Evolutionary conservation across 1,139 yeast genomes (phyloP).

Genomic region (Saccharomyces hybrid): DNA sequence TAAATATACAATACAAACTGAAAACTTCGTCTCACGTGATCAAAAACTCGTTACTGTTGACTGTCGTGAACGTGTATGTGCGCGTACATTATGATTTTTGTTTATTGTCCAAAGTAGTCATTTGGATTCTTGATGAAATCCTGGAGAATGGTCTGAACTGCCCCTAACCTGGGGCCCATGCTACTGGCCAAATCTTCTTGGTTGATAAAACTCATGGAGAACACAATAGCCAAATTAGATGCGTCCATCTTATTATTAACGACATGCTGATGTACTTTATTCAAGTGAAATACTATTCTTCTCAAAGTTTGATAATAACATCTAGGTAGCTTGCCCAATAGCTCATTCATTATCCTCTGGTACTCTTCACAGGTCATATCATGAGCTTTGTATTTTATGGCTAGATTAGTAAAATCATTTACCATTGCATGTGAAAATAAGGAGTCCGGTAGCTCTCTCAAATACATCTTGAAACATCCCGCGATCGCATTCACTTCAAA

Average conservation of each 20-base stretch:
- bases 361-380: constrained; percentile 19
- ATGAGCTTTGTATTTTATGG: constrained; percentile 29
- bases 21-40: not conserved
- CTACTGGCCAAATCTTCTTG: constrained; percentile 36
- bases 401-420: constrained; percentile 40
- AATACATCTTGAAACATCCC: constrained; percentile 76
- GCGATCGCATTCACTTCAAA: constrained; percentile 85
- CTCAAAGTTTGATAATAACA: constrained; percentile 62
- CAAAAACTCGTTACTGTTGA: not conserved
- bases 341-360: constrained; percentile 30
- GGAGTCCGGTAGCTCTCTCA: constrained; percentile 87
- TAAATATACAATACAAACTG: not conserved
- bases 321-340: constrained; percentile 47
- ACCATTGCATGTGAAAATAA: constrained; percentile 58
- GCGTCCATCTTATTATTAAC: constrained; percentile 71
- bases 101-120: constrained; percentile 14
- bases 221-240: constrained; percentile 72
- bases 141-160: constrained; percentile 36
- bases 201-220: constrained; percentile 49
- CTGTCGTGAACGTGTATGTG: not conserved
- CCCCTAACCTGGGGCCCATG: constrained; percentile 39
- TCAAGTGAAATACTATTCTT: constrained; percentile 61
- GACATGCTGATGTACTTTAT: constrained; percentile 50
- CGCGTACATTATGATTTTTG: too few relatives aligned
- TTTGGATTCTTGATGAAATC: constrained; percentile 33